phyloP scores from a whole-genome alignment of 345 rosid genomes.

The Eutrema yunnanense region DNA sequence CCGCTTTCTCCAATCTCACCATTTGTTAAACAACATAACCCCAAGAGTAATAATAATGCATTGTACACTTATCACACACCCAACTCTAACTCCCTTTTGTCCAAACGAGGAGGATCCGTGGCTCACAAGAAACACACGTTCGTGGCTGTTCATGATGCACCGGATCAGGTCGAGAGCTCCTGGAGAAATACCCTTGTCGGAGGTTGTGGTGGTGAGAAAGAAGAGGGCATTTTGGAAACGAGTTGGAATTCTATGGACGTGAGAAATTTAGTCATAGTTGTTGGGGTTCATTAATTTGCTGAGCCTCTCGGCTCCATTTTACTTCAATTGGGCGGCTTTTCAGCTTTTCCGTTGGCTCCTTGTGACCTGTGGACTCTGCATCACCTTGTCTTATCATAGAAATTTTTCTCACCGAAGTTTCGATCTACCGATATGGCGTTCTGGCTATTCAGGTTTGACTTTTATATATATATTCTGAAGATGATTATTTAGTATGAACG shows the following conservation, averaged over 20 bases:
- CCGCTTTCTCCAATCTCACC: no score
- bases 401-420: slow-evolving; percentile 69
- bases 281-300: slow-evolving; percentile 54
- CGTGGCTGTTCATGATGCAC: background rate
- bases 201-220: slow-evolving; percentile 33
- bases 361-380: slow-evolving; percentile 44
- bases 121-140: background rate
- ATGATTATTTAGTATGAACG: background rate
- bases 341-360: slow-evolving; percentile 35
- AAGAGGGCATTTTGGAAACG: slow-evolving; percentile 37
- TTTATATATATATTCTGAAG: background rate
- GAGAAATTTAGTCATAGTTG: slow-evolving; percentile 28
- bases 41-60: background rate
- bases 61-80: background rate
- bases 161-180: background rate
- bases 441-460: slow-evolving; percentile 57
- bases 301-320: slow-evolving; percentile 52
- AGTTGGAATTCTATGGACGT: slow-evolving; percentile 48
- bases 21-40: background rate
- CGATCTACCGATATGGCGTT: slow-evolving; percentile 54
- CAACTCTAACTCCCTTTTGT: background rate
- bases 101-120: background rate
- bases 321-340: slow-evolving; percentile 52
- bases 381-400: slow-evolving; percentile 56
- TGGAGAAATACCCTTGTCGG: background rate